Evolutionary conservation across 306 rosid species (phyloP).

Genomic region (Cicer yamashitae): DNA sequence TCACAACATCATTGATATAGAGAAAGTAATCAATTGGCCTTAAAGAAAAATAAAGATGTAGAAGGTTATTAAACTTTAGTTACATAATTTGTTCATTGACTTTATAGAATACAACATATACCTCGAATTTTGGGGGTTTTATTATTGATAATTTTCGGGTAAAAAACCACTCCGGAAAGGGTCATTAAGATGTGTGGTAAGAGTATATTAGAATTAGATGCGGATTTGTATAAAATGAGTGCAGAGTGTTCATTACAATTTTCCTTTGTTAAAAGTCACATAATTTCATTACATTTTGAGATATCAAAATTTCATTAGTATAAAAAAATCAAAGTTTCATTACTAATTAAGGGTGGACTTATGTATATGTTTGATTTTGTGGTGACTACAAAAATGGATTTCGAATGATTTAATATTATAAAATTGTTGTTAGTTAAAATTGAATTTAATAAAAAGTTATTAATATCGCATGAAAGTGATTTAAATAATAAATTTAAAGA

Average conservation of each 20-base stretch:
- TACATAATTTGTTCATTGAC: constrained; percentile 31
- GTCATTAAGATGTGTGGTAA: neutral
- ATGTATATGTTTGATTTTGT: too few species aligned
- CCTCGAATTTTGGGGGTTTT: neutral
- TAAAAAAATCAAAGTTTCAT: neutral
- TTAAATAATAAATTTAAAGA: too few species aligned
- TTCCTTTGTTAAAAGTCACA: neutral
- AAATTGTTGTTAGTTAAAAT: too few species aligned
- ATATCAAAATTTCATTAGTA: neutral
- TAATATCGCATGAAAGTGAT: too few species aligned
- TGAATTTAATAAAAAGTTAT: too few species aligned
- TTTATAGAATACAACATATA: neutral
- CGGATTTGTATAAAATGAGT: constrained; percentile 50
- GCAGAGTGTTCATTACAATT: constrained; percentile 36
- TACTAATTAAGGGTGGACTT: neutral
- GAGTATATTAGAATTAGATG: constrained; percentile 45
- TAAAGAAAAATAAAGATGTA: constrained; percentile 12
- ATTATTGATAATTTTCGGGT: too few species aligned
- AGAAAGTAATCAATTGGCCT: neutral
- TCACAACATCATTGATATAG: constrained; percentile 24
- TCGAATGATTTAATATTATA: too few species aligned
- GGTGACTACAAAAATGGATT: too few species aligned
- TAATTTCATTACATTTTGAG: neutral
- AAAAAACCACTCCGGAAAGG: too few species aligned
- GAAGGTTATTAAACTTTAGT: neutral